These are phyloP conservation scores for Neurospora sp. DNA, from an alignment of 495 filamentous ascomycete genomes.

Conservation along the genomic window DNA sequence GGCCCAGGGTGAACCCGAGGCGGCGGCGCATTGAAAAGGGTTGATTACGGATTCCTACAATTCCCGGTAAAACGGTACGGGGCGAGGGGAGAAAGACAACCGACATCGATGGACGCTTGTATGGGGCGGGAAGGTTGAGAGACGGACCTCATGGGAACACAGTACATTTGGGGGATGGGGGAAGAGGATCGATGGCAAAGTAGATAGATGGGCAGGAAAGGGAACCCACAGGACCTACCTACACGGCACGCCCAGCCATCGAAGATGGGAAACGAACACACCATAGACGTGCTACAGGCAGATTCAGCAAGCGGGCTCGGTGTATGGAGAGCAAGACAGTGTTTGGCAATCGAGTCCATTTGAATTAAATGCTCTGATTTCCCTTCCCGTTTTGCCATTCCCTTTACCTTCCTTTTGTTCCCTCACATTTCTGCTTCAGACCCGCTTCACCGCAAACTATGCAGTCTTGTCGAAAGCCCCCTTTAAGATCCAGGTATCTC, in stretches of 20 bases:
- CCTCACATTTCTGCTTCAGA: not conserved
- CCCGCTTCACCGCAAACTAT: not conserved
- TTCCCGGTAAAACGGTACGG: not conserved
- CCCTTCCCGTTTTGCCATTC: not conserved
- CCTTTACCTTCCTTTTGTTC: not conserved
- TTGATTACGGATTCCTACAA: not conserved
- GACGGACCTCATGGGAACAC: not conserved
- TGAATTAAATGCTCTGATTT: not conserved
- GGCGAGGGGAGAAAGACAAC: not conserved
- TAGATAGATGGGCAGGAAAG: not conserved
- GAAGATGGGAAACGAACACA: not conserved
- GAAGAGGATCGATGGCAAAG: not conserved
- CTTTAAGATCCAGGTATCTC: not conserved
- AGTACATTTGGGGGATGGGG: not conserved
- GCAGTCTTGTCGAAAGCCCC: not conserved
- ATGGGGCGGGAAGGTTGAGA: not conserved
- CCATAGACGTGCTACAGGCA: not conserved
- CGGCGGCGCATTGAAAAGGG: slow-evolving; percentile 10
- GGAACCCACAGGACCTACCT: not conserved
- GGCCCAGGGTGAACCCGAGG: slow-evolving; percentile 11
- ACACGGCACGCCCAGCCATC: not conserved
- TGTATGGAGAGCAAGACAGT: not conserved
- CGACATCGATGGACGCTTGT: not conserved
- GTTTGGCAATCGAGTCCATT: not conserved
- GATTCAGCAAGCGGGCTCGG: not conserved